A percentile compares a stretch with the other conserved stretches of the same genome.
phyloP scores from a whole-genome alignment of 2,329 filamentous ascomycete species.

The Anthostomella pinea region DNA sequence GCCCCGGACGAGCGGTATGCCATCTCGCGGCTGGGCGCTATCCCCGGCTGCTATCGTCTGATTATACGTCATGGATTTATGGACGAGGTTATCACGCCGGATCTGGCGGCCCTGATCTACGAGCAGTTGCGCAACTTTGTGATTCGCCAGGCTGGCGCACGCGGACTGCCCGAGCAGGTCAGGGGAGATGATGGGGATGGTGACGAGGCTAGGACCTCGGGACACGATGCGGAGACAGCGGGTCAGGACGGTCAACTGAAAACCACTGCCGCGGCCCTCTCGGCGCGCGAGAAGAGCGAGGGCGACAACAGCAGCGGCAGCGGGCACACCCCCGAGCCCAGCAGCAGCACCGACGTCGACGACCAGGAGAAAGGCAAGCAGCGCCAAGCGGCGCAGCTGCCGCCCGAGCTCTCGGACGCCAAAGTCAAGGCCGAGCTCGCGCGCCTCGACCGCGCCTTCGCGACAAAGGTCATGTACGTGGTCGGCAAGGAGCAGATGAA shows the following conservation, averaged over 20 bases:
- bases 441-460: slow-evolving; percentile 41
- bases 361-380: slow-evolving; percentile 8
- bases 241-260: not conserved
- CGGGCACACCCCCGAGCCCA: not conserved
- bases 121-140: slow-evolving; percentile 55
- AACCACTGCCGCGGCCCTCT: no score
- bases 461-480: slow-evolving; percentile 52
- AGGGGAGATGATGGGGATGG: slow-evolving; percentile 4
- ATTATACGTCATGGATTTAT: slow-evolving; percentile 71
- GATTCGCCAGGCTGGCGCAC: slow-evolving; percentile 31
- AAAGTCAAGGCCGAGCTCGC: slow-evolving; percentile 39
- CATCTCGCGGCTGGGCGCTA: slow-evolving; percentile 39
- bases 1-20: slow-evolving; percentile 46
- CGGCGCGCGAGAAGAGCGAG: not conserved
- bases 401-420: slow-evolving; percentile 27
- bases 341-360: slow-evolving; percentile 6
- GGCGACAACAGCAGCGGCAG: not conserved
- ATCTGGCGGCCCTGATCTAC: slow-evolving; percentile 58
- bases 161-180: slow-evolving; percentile 6
- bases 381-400: not conserved
- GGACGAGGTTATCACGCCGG: slow-evolving; percentile 65
- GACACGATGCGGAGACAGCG: not conserved
- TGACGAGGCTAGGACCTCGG: slow-evolving; percentile 5
- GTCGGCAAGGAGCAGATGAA: slow-evolving; percentile 63
- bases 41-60: slow-evolving; percentile 66